Evolutionary conservation across 2,329 filamentous ascomycete genomes (phyloP).

Genomic region (Epichloe scottii): DNA sequence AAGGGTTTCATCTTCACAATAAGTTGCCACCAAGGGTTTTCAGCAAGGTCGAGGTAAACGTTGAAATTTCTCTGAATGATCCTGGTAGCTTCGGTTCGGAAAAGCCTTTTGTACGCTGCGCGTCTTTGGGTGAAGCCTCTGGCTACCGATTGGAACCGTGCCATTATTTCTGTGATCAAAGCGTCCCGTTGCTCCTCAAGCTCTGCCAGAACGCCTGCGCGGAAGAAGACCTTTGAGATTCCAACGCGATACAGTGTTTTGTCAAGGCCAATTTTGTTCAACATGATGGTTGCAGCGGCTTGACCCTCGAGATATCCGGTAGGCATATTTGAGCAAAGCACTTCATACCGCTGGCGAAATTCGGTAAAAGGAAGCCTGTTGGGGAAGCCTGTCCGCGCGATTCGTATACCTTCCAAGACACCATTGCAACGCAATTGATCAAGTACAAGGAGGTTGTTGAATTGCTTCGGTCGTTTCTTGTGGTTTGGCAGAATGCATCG

Average conservation of each 20-base stretch:
- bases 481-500: slow-evolving; percentile 96
- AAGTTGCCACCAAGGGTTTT: slow-evolving; percentile 95
- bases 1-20: slow-evolving; percentile 92
- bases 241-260: slow-evolving; percentile 82
- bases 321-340: slow-evolving; percentile 78
- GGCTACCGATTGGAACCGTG: slow-evolving; percentile 81
- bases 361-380: slow-evolving; percentile 87
- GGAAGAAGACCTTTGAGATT: slow-evolving; percentile 95
- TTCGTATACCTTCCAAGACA: slow-evolving; percentile 96
- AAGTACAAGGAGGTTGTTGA: slow-evolving; percentile 81
- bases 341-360: slow-evolving; percentile 91
- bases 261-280: slow-evolving; percentile 80
- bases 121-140: slow-evolving; percentile 82
- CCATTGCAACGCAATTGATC: slow-evolving; percentile 98
- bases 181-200: slow-evolving; percentile 91
- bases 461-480: slow-evolving; percentile 90
- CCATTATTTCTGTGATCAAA: slow-evolving; percentile 88
- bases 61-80: slow-evolving; percentile 94
- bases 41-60: slow-evolving; percentile 76
- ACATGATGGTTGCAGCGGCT: slow-evolving; percentile 69
- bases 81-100: slow-evolving; percentile 83
- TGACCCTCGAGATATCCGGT: slow-evolving; percentile 88
- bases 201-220: slow-evolving; percentile 88
- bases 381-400: slow-evolving; percentile 91
- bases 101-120: slow-evolving; percentile 83